Evolutionary conservation across 805 yeast genomes (phyloP).

Genomic region (Pachysolen tannophilus): DNA sequence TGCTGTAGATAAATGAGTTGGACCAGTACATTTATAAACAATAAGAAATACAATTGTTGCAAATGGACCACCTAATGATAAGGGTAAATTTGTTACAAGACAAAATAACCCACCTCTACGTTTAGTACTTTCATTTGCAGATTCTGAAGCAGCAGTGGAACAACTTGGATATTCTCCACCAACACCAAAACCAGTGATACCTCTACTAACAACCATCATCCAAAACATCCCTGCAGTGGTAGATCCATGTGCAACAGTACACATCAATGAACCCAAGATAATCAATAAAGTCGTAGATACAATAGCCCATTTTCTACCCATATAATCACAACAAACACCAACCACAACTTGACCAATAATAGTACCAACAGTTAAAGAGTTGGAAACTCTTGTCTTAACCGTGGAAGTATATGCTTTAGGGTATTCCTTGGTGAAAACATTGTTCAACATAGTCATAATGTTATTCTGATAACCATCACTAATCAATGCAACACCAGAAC

Average conservation of each 20-base stretch:
- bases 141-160: slow-evolving; percentile 61
- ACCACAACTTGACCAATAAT: slow-evolving; percentile 61
- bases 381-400: slow-evolving; percentile 59
- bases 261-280: slow-evolving; percentile 55
- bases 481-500: slow-evolving; percentile 69
- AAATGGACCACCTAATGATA: slow-evolving; percentile 75
- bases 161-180: slow-evolving; percentile 75
- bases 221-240: slow-evolving; percentile 57
- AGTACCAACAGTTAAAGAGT: slow-evolving; percentile 61
- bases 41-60: slow-evolving; percentile 60
- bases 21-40: slow-evolving; percentile 51
- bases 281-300: slow-evolving; percentile 53
- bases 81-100: slow-evolving; percentile 64
- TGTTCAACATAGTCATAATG: slow-evolving; percentile 63
- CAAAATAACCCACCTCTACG: slow-evolving; percentile 61
- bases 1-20: slow-evolving; percentile 35
- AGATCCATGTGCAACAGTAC: slow-evolving; percentile 63
- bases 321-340: slow-evolving; percentile 57
- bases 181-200: slow-evolving; percentile 70
- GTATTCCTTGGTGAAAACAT: slow-evolving; percentile 40
- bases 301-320: slow-evolving; percentile 68
- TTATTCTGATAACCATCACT: slow-evolving; percentile 76
- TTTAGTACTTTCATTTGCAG: slow-evolving; percentile 57
- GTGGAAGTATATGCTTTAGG: slow-evolving; percentile 33
- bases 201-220: slow-evolving; percentile 70